Percentiles rank a stretch among this genome's conserved stretches.
These are phyloP conservation scores for Microdochium trichocladiopsis DNA, from an alignment of 2,329 filamentous ascomycete species.

Conservation along the genomic window DNA sequence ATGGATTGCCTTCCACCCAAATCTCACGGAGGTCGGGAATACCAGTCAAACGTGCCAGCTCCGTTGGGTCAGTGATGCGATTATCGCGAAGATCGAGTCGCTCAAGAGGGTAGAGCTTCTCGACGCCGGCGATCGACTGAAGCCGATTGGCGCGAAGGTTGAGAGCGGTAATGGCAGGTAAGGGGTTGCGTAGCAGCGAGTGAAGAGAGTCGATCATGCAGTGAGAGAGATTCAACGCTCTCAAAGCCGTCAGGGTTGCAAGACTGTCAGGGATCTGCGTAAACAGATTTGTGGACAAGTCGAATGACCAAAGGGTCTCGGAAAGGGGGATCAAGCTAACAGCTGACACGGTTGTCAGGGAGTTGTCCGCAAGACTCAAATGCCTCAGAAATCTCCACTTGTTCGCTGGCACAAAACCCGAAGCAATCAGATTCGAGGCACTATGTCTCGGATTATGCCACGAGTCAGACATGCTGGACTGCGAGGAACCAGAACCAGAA, in stretches of 20 bases:
- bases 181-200: slow-evolving; percentile 74
- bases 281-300: slow-evolving; percentile 89
- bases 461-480: slow-evolving; percentile 66
- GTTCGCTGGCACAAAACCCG: slow-evolving; percentile 67
- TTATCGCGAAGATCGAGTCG: slow-evolving; percentile 90
- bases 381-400: slow-evolving; percentile 97
- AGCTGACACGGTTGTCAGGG: slow-evolving; percentile 71
- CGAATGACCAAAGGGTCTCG: slow-evolving; percentile 83
- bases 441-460: slow-evolving; percentile 63
- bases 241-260: slow-evolving; percentile 76
- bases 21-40: slow-evolving; percentile 90
- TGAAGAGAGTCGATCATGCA: slow-evolving; percentile 97
- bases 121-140: slow-evolving; percentile 79
- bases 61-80: slow-evolving; percentile 79
- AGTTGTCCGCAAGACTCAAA: slow-evolving; percentile 86
- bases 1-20: slow-evolving; percentile 88
- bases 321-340: slow-evolving; percentile 74
- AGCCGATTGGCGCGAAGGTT: slow-evolving; percentile 88
- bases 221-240: slow-evolving; percentile 86
- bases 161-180: slow-evolving; percentile 88
- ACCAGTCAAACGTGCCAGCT: slow-evolving; percentile 80
- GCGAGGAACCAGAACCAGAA: slow-evolving; percentile 87
- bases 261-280: slow-evolving; percentile 90
- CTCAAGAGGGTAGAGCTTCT: slow-evolving; percentile 82
- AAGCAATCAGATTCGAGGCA: slow-evolving; percentile 67